phyloP scores from a whole-genome alignment of 2,329 filamentous ascomycete genomes.

The Ophiostoma angusticollis region DNA sequence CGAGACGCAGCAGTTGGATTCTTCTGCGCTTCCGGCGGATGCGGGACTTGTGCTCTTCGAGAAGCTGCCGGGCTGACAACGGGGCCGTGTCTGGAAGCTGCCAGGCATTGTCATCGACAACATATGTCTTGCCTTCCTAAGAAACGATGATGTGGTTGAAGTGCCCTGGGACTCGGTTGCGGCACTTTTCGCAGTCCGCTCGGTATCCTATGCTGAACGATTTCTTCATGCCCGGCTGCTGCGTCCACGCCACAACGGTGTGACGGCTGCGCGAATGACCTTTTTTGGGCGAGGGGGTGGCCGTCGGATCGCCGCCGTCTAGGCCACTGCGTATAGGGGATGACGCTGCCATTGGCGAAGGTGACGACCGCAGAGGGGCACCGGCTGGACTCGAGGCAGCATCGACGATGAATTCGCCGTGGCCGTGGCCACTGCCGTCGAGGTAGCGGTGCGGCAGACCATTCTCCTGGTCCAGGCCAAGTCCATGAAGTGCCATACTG shows the following conservation, averaged over 20 bases:
- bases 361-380: slow-evolving; percentile 3
- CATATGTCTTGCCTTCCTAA: slow-evolving; percentile 23
- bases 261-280: slow-evolving; percentile 47
- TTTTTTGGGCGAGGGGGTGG: slow-evolving; percentile 36
- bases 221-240: slow-evolving; percentile 52
- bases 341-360: slow-evolving; percentile 1
- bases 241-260: slow-evolving; percentile 47
- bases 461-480: neutral
- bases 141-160: slow-evolving; percentile 68
- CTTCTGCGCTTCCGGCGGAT: too few species aligned
- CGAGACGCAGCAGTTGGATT: too few species aligned
- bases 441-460: slow-evolving; percentile 9
- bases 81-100: too few species aligned
- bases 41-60: too few species aligned
- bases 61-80: too few species aligned
- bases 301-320: slow-evolving; percentile 25
- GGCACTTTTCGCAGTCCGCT: slow-evolving; percentile 67
- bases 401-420: slow-evolving; percentile 7
- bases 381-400: slow-evolving; percentile 21
- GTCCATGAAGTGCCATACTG: slow-evolving; percentile 14
- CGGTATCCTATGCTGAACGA: slow-evolving; percentile 69
- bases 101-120: neutral
- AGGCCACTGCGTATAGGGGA: slow-evolving; percentile 3
- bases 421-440: slow-evolving; percentile 14
- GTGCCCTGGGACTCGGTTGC: slow-evolving; percentile 60